A percentile compares a stretch with the other conserved stretches of the same genome.
phyloP scores from a whole-genome alignment of 1,139 yeast species.

The Insectozyma bohioensis region DNA sequence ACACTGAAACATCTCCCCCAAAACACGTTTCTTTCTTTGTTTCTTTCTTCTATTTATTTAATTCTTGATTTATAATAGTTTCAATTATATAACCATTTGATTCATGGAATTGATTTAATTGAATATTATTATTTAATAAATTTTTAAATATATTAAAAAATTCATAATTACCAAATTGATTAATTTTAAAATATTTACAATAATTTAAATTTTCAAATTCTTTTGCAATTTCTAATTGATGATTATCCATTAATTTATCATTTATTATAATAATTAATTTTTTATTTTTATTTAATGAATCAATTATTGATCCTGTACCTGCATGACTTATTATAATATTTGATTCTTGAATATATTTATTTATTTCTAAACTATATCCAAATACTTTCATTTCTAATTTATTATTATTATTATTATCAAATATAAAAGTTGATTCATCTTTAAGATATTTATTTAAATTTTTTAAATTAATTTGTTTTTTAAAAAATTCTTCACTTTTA shows the following conservation, averaged over 20 bases:
- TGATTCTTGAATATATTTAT: conserved; percentile 33
- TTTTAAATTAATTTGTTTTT: conserved; percentile 15
- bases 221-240: conserved; percentile 75
- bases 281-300: conserved; percentile 57
- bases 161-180: conserved; percentile 1
- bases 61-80: conserved; percentile 12
- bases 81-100: conserved; percentile 9
- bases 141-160: conserved; percentile 5
- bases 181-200: conserved; percentile 14
- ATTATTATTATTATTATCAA: conserved; percentile 6
- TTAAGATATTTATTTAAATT: conserved; percentile 13
- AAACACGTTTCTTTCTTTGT: too few species aligned
- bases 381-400: conserved; percentile 36
- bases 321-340: conserved; percentile 83
- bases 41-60: conserved; percentile 5
- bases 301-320: conserved; percentile 91
- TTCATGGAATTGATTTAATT: conserved; percentile 6
- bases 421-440: background rate
- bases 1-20: too few species aligned
- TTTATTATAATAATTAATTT: conserved; percentile 73
- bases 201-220: conserved; percentile 39
- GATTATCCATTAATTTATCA: conserved; percentile 75
- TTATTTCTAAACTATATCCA: conserved; percentile 47
- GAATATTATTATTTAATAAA: conserved; percentile 7
- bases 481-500: conserved; percentile 26